Conservation (phyloP, 108 stramenopile species). For the Stephanodiscus minutulus region DNA sequence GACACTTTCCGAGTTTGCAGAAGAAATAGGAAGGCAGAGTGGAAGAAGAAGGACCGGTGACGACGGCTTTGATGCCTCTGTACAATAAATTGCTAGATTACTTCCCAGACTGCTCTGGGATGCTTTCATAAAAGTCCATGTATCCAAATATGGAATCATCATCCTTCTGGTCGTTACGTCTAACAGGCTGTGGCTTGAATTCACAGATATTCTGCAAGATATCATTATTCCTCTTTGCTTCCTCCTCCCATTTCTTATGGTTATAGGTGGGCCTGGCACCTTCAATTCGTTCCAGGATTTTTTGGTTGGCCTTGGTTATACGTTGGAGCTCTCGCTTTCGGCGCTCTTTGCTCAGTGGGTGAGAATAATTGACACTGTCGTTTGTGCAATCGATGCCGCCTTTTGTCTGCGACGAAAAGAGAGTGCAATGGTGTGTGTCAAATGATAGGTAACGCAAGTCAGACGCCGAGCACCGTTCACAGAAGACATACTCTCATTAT, state of each 20-base stretch:
- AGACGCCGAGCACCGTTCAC: background rate
- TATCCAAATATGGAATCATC: conserved; percentile 51
- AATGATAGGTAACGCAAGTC: background rate
- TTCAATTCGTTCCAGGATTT: conserved; percentile 63
- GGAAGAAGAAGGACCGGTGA: conserved; percentile 2
- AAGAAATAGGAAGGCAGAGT: conserved; percentile 26
- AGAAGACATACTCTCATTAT: conserved; percentile 67
- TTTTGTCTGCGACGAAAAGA: conserved; percentile 33
- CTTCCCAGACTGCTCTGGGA: conserved; percentile 18
- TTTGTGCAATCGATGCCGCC: conserved; percentile 68
- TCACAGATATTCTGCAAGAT: conserved; percentile 80
- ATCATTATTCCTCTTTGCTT: conserved; percentile 62
- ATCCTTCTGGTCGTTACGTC: conserved; percentile 17
- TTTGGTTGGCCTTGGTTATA: conserved; percentile 84
- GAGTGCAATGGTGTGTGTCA: background rate
- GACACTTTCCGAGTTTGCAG: conserved; percentile 65
- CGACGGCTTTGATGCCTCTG: background rate
- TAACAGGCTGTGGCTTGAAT: conserved; percentile 43
- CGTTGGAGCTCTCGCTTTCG: conserved; percentile 81
- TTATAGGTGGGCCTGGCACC: conserved; percentile 74
- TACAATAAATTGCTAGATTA: background rate
- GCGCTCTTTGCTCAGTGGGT: conserved; percentile 57
- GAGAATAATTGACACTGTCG: conserved; percentile 48
- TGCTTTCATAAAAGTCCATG: conserved; percentile 43
- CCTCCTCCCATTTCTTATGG: conserved; percentile 80